Evolutionary conservation across 257 asterid genomes (phyloP).

Genomic region (Ligustrum vulgare): DNA sequence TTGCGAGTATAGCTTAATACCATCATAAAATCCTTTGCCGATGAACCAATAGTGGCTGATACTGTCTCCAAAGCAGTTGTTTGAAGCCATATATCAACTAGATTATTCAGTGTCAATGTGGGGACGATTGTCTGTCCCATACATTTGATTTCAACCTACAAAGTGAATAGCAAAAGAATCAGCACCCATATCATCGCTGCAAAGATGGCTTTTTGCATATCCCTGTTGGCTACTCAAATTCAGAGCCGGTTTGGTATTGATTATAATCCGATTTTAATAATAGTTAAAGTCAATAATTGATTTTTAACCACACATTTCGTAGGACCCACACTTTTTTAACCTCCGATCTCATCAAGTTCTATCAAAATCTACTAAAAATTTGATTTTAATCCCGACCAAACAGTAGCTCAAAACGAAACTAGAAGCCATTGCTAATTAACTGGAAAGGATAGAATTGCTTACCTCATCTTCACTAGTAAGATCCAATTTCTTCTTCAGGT

Average conservation of each 20-base stretch:
- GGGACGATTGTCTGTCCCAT: constrained; percentile 78
- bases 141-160: constrained; percentile 83
- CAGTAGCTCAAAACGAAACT: neutral
- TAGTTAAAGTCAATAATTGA: too few relatives aligned
- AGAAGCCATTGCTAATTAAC: neutral
- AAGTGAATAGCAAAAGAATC: constrained; percentile 10
- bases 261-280: too few relatives aligned
- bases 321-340: too few relatives aligned
- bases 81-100: constrained; percentile 82
- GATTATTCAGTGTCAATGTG: constrained; percentile 57
- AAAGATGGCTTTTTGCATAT: neutral
- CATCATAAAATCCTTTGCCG: constrained; percentile 90
- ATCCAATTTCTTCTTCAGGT: constrained; percentile 78
- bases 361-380: too few relatives aligned
- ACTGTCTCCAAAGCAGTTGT: constrained; percentile 45
- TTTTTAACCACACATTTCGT: too few relatives aligned
- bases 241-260: too few relatives aligned
- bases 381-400: too few relatives aligned
- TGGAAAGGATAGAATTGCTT: constrained; percentile 20
- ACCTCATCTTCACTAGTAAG: constrained; percentile 86
- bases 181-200: neutral
- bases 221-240: too few relatives aligned
- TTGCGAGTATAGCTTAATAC: constrained; percentile 74
- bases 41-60: constrained; percentile 68
- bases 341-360: too few relatives aligned